Base-by-base conservation (phyloP, 495 filamentous ascomycete species). In the Choiromyces venosus region DNA sequence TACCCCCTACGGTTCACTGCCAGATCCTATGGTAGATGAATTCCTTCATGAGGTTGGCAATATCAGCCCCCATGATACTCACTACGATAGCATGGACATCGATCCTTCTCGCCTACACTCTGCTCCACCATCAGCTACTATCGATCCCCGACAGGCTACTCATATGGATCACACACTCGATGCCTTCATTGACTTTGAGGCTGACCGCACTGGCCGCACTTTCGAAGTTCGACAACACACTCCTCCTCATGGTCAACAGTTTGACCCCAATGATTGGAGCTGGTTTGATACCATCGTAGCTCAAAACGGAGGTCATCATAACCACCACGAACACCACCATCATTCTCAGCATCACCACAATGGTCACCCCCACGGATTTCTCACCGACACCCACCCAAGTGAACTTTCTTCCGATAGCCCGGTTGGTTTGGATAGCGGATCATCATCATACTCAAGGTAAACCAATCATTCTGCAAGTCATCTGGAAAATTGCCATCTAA, bases 361-460 rank as follows among this genome's bases (percentile, higher is more conserved):
- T 33, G 68, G 74, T 9, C 68, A 71, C 39, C 39, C 65, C 19
- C 39, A 67, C 3, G 65, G 65, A 37, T 77, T 77, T 65, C 37
- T 72, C 33, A 64, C 68, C 19, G 74, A 77, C 40, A 77, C 56
- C 29, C 74, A 77, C 38, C 69, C 67, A 12, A 69, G 42, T 8
- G 75, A 76, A 25, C 44, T 77, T 35, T 73, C 67, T 19, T 71
- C 69, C 25, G 70, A 77, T 67, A 77, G 75, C 35, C 75, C 74
- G 14, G 74, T 69, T 56, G 66, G 74, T 56, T 36, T 77, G 0
- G 75, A 77, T 67, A 77, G 75, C 37, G 37, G 42, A 12, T 25
- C 72, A 25, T 75, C 74, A 2, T 77, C 75, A n/a, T 77, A 77
- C 37, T 73, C 75, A n/a, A 77, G 75, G 75, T 77, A 73, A 69